Conservation (phyloP, 805 yeast species). For the Blastobotrys parvus region DNA sequence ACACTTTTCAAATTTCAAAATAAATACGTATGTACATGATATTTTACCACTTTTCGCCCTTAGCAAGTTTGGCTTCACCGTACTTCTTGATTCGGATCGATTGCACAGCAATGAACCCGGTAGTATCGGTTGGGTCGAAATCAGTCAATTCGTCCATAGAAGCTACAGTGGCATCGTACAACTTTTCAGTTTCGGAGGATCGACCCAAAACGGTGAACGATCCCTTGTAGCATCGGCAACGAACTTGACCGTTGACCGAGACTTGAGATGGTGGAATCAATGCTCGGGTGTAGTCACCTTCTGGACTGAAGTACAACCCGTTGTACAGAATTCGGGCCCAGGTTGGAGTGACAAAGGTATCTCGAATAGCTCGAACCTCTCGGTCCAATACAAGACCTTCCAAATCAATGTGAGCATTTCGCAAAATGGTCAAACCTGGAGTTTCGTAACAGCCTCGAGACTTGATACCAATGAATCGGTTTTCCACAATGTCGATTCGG, state of each 20-base stretch:
- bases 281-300: slow-evolving; percentile 86
- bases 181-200: slow-evolving; percentile 89
- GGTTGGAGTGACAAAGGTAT: slow-evolving; percentile 86
- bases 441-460: slow-evolving; percentile 99
- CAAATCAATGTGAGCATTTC: slow-evolving; percentile 89
- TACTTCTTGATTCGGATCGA: slow-evolving; percentile 97
- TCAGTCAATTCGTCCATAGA: slow-evolving; percentile 99
- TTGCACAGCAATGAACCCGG: slow-evolving; percentile 97
- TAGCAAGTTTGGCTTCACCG: slow-evolving; percentile 89
- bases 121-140: slow-evolving; percentile 92
- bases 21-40: neutral
- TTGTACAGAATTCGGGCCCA: slow-evolving; percentile 89
- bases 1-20: neutral
- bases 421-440: slow-evolving; percentile 92
- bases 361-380: slow-evolving; percentile 96
- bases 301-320: slow-evolving; percentile 97
- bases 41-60: slow-evolving; percentile 39
- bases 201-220: slow-evolving; percentile 78
- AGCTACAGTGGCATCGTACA: slow-evolving; percentile 95
- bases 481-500: slow-evolving; percentile 97
- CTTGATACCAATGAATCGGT: slow-evolving; percentile 97
- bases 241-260: slow-evolving; percentile 93
- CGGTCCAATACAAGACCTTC: slow-evolving; percentile 97
- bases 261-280: slow-evolving; percentile 82
- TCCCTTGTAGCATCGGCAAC: slow-evolving; percentile 93